phyloP scores from a whole-genome alignment of 305 asterid species.

The Fraxinus sp. region DNA sequence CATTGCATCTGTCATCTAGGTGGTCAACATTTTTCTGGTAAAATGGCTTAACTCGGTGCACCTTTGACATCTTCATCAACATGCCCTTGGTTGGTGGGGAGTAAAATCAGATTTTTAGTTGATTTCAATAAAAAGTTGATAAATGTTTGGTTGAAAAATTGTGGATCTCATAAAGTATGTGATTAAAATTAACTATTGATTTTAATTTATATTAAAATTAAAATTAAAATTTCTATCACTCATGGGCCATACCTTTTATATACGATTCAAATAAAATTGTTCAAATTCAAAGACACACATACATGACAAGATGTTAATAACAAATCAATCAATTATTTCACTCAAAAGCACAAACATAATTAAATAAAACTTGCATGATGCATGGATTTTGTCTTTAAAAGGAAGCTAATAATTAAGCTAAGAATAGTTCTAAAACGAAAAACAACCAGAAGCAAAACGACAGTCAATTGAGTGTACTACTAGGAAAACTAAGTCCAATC shows the following conservation, averaged over 20 bases:
- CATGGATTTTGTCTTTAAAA: neutral
- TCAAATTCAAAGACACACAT: neutral
- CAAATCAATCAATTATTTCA: neutral
- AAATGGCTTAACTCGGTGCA: no score
- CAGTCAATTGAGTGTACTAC: slow-evolving; percentile 10
- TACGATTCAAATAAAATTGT: neutral
- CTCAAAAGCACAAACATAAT: neutral
- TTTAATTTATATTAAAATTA: no score
- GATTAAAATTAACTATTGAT: no score
- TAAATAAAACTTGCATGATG: neutral
- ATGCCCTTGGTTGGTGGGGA: neutral
- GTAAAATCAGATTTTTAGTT: no score
- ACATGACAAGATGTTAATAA: neutral
- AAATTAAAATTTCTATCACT: no score
- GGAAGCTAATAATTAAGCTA: neutral
- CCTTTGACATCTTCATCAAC: no score
- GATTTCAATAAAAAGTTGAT: neutral
- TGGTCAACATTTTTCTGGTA: no score
- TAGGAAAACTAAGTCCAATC: slow-evolving; percentile 2
- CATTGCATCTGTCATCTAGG: no score
- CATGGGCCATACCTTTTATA: neutral
- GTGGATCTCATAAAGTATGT: no score
- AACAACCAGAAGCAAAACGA: neutral
- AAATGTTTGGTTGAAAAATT: no score
- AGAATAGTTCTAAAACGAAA: neutral